Evolutionary conservation across 179 eudicot genomes (phyloP).

Genomic region (Camellia oleifera): DNA sequence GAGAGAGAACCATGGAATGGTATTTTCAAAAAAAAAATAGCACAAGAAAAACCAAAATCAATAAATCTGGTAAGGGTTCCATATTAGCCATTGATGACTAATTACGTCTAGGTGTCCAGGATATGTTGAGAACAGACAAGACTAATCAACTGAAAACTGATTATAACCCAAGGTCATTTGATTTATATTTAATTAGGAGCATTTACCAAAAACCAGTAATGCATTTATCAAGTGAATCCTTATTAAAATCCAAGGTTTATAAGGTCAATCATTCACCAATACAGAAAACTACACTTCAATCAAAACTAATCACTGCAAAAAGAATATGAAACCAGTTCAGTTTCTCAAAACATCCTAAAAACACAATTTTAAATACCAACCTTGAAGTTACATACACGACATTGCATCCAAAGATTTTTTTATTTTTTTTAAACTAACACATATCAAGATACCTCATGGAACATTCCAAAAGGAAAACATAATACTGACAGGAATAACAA

Average conservation of each 20-base stretch:
- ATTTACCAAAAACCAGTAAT: not conserved
- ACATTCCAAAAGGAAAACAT: too few species aligned
- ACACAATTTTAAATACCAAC: not conserved
- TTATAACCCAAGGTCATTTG: not conserved
- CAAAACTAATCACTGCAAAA: not conserved
- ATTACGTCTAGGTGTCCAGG: not conserved
- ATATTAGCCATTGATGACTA: not conserved
- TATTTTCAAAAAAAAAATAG: not conserved
- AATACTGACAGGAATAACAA: too few species aligned
- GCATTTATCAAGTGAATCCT: too few species aligned
- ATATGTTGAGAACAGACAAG: not conserved
- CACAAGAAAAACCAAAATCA: not conserved
- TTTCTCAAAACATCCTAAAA: not conserved
- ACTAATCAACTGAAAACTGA: not conserved
- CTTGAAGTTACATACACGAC: not conserved
- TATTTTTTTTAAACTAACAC: not conserved
- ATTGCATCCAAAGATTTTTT: not conserved
- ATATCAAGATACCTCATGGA: too few species aligned
- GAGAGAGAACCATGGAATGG: not conserved
- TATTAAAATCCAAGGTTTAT: not conserved
- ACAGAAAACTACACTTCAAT: not conserved
- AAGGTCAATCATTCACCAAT: not conserved
- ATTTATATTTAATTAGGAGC: not conserved
- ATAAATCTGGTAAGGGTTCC: not conserved
- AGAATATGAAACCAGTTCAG: not conserved